These are phyloP conservation scores for Aphanocladium album DNA, from an alignment of 2,329 filamentous ascomycete genomes.

Conservation along the genomic window DNA sequence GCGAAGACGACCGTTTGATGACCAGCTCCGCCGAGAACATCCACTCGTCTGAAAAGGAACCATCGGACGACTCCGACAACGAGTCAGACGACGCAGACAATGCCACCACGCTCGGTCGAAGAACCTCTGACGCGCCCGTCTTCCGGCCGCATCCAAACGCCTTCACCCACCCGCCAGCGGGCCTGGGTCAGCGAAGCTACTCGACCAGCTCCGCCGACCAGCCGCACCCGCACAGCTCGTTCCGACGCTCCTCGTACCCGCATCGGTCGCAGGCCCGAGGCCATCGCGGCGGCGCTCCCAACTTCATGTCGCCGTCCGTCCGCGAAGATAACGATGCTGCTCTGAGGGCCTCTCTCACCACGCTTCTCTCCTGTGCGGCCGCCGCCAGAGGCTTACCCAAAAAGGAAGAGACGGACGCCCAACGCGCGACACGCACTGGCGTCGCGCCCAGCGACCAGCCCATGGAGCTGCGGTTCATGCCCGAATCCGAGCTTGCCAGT, in stretches of 20 bases:
- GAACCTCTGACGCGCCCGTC: slow-evolving; percentile 41
- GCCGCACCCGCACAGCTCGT: slow-evolving; percentile 45
- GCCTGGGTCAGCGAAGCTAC: slow-evolving; percentile 42
- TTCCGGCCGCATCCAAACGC: slow-evolving; percentile 90
- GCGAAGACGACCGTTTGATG: slow-evolving; percentile 55
- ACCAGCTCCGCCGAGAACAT: slow-evolving; percentile 55
- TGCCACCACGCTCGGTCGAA: slow-evolving; percentile 72
- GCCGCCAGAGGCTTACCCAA: slow-evolving; percentile 81
- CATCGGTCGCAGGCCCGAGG: slow-evolving; percentile 44
- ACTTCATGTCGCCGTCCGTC: slow-evolving; percentile 67
- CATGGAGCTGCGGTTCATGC: slow-evolving; percentile 54
- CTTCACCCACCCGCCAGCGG: slow-evolving; percentile 74
- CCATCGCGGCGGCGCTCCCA: slow-evolving; percentile 45
- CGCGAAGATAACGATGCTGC: slow-evolving; percentile 91
- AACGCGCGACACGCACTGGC: slow-evolving; percentile 29
- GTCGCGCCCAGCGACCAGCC: slow-evolving; percentile 46
- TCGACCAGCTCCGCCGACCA: slow-evolving; percentile 46
- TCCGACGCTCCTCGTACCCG: slow-evolving; percentile 45
- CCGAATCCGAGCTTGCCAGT: slow-evolving; percentile 54
- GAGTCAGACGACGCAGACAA: slow-evolving; percentile 64
- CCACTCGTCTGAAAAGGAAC: slow-evolving; percentile 33
- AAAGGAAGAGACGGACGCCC: slow-evolving; percentile 40
- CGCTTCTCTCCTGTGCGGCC: slow-evolving; percentile 88
- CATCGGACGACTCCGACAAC: slow-evolving; percentile 42
- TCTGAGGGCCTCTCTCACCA: slow-evolving; percentile 87